phyloP scores from a whole-genome alignment of 176 grass and related monocot genomes.

The Phragmites australis region DNA sequence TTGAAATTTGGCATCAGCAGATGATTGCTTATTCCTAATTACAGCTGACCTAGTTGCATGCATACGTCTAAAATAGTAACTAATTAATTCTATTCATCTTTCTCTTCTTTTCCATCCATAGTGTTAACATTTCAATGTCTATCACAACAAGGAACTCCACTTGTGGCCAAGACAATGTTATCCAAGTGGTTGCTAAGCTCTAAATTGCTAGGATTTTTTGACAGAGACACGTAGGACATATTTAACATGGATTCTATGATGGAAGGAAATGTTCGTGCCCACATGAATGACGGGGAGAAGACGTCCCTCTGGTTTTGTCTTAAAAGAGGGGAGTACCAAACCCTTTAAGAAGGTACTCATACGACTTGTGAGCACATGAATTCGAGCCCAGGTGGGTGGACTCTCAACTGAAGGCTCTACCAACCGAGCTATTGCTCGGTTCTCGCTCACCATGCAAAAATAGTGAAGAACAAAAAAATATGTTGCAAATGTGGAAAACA shows the following conservation, averaged over 20 bases:
- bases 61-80: not conserved
- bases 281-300: not conserved
- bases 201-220: not conserved
- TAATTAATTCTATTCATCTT: conserved; percentile 1
- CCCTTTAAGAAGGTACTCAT: too few species aligned
- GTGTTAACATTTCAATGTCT: not conserved
- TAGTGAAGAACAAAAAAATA: not conserved
- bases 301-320: too few species aligned
- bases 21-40: not conserved
- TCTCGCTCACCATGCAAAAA: not conserved
- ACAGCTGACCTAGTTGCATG: not conserved
- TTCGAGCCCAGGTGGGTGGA: too few species aligned
- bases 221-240: not conserved
- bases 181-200: not conserved
- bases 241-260: not conserved
- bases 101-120: not conserved
- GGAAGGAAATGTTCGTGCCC: not conserved
- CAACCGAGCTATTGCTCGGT: too few species aligned
- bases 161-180: not conserved
- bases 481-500: not conserved
- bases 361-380: too few species aligned
- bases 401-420: too few species aligned
- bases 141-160: not conserved
- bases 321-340: too few species aligned
- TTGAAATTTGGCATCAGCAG: not conserved